Conservation (phyloP, 257 asterid species). For the Lycium ferocissimum region DNA sequence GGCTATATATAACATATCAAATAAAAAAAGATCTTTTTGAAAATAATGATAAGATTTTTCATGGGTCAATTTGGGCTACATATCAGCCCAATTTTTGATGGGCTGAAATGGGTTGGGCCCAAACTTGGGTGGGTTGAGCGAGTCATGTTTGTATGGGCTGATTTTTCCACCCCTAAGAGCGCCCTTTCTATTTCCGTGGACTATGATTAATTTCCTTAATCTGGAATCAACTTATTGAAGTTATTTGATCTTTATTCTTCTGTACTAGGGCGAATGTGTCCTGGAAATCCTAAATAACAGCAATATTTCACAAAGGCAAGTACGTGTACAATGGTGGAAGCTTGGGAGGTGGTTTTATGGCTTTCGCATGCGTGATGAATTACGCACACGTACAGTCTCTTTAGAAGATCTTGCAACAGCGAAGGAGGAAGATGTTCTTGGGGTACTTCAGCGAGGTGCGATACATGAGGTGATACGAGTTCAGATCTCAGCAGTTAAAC, state of each 20-base stretch:
- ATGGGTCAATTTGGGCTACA: no score
- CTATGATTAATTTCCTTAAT: background rate
- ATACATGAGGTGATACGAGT: conserved; percentile 82
- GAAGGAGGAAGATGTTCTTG: conserved; percentile 59
- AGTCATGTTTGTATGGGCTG: no score
- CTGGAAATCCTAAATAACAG: conserved; percentile 52
- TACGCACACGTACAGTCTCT: conserved; percentile 51
- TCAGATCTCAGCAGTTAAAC: conserved; percentile 63
- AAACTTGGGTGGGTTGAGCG: no score
- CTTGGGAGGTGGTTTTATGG: conserved; percentile 86
- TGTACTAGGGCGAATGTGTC: conserved; percentile 53
- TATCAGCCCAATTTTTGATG: background rate
- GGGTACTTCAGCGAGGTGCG: conserved; percentile 83
- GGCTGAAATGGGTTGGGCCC: no score
- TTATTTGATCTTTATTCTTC: conserved; percentile 16
- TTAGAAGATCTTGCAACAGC: conserved; percentile 55
- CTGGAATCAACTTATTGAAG: conserved; percentile 7
- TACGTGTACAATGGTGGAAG: conserved; percentile 89
- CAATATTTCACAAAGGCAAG: conserved; percentile 66
- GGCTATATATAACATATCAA: no score
- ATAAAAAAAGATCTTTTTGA: no score
- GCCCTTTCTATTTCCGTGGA: background rate
- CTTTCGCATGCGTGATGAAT: conserved; percentile 69
- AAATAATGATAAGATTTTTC: no score
- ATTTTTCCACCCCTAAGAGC: no score